A percentile compares a stretch with the other conserved stretches of the same genome.
These are phyloP conservation scores for Conoideocrella luteorostrata DNA, from an alignment of 2,329 filamentous ascomycete genomes.

Conservation along the genomic window DNA sequence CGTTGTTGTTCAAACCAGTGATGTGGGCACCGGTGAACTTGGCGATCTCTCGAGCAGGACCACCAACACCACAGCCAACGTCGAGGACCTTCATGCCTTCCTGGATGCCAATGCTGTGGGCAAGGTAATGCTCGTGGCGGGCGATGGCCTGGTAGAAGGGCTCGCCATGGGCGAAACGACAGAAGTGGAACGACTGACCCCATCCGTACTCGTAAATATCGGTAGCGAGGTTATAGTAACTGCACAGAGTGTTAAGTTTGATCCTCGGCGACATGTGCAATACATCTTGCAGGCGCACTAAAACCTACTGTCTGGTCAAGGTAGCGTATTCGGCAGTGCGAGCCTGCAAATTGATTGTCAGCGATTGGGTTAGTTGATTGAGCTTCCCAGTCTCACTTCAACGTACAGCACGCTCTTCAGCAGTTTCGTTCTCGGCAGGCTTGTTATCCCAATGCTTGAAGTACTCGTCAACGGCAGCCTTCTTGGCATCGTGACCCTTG, in stretches of 20 bases:
- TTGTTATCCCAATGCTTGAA: slow-evolving; percentile 97
- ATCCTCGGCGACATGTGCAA: background rate
- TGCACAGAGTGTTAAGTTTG: slow-evolving; percentile 26
- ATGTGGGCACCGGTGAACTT: slow-evolving; percentile 90
- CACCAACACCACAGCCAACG: slow-evolving; percentile 94
- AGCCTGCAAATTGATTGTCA: slow-evolving; percentile 42
- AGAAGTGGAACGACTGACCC: slow-evolving; percentile 97
- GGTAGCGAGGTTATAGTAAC: slow-evolving; percentile 96
- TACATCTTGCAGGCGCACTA: background rate
- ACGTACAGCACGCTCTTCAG: slow-evolving; percentile 69
- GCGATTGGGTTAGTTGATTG: background rate
- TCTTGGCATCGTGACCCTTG: slow-evolving; percentile 71
- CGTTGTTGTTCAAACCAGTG: slow-evolving; percentile 95
- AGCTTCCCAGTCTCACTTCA: background rate
- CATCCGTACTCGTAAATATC: slow-evolving; percentile 96
- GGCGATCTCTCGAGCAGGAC: slow-evolving; percentile 89
- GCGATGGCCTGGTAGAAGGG: slow-evolving; percentile 86
- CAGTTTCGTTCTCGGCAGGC: slow-evolving; percentile 69
- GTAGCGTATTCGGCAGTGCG: slow-evolving; percentile 86
- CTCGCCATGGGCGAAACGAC: slow-evolving; percentile 82
- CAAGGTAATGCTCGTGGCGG: slow-evolving; percentile 96
- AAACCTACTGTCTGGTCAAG: slow-evolving; percentile 79
- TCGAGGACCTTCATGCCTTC: slow-evolving; percentile 87
- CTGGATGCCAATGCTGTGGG: slow-evolving; percentile 78
- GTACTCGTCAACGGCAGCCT: slow-evolving; percentile 81